Percentiles rank a stretch among this genome's conserved stretches.
Conservation (phyloP, 1,139 yeast species). For the Pichiaceae sp. region DNA sequence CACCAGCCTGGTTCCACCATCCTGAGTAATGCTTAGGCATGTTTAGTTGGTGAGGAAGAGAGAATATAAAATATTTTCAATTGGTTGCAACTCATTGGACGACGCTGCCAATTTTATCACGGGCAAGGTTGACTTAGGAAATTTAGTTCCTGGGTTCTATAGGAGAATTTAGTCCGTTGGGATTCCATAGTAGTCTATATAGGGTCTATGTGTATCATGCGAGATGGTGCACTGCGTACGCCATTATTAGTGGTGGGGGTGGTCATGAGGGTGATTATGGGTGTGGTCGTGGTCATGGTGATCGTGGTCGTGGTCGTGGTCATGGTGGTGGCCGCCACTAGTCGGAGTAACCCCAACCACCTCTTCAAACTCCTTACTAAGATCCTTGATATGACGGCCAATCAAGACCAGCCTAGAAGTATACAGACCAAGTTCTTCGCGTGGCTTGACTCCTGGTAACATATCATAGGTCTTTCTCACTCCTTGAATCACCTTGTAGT, state of each 20-base stretch:
- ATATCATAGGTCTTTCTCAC: conserved; percentile 89
- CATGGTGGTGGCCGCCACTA: too few relatives aligned
- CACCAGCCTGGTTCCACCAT: conserved; percentile 89
- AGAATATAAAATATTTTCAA: background rate
- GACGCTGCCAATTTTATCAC: too few relatives aligned
- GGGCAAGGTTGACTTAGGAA: too few relatives aligned
- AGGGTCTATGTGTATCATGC: too few relatives aligned
- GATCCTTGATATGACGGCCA: conserved; percentile 50
- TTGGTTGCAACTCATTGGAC: background rate
- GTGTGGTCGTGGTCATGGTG: too few relatives aligned
- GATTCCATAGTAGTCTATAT: too few relatives aligned
- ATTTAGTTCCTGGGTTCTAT: too few relatives aligned
- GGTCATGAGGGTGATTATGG: too few relatives aligned
- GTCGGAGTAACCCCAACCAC: background rate
- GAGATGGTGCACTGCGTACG: too few relatives aligned
- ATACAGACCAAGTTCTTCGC: conserved; percentile 25
- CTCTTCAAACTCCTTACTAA: background rate
- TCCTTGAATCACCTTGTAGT: conserved; percentile 76
- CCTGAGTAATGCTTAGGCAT: conserved; percentile 54
- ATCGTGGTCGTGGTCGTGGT: too few relatives aligned
- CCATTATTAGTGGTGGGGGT: too few relatives aligned
- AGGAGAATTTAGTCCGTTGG: too few relatives aligned
- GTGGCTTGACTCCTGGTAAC: conserved; percentile 37
- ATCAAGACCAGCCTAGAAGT: conserved; percentile 66
- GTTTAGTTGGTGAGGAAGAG: background rate